Evolutionary conservation across 2,329 filamentous ascomycete genomes (phyloP).

Genomic region (Aspergillus ochraceoroseus): DNA sequence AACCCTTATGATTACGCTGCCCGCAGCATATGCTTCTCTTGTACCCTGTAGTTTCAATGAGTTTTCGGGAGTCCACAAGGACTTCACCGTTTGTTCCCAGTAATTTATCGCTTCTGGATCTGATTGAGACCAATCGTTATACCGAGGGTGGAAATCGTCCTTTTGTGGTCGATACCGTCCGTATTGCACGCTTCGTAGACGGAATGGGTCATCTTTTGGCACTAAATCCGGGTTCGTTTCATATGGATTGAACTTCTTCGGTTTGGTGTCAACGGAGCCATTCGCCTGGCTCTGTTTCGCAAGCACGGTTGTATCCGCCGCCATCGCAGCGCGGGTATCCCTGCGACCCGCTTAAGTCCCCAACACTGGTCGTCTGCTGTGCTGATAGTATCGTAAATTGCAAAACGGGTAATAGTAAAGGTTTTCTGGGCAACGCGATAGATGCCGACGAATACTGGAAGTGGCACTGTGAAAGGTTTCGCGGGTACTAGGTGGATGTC

Average conservation of each 20-base stretch:
- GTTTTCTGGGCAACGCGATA: too few species aligned
- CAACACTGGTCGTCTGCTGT: neutral
- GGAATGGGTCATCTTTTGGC: constrained; percentile 33
- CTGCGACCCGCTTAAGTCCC: constrained; percentile 4
- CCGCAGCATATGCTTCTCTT: constrained; percentile 35
- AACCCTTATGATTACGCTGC: constrained; percentile 37
- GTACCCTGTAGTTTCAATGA: constrained; percentile 29
- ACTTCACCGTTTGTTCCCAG: constrained; percentile 35
- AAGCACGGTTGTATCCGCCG: constrained; percentile 20
- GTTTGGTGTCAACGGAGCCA: constrained; percentile 17
- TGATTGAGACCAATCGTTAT: constrained; percentile 32
- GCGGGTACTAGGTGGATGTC: constrained; percentile 10
- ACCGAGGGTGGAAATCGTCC: constrained; percentile 36
- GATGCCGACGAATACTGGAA: too few species aligned
- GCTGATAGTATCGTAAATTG: neutral
- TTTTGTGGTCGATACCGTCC: constrained; percentile 33
- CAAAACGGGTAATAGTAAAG: too few species aligned
- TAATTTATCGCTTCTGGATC: constrained; percentile 31
- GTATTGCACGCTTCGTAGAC: constrained; percentile 31
- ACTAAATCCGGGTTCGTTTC: constrained; percentile 33
- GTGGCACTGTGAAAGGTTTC: too few species aligned
- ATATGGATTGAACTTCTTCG: constrained; percentile 29
- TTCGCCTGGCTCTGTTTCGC: constrained; percentile 22
- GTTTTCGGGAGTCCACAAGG: constrained; percentile 31
- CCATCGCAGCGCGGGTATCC: constrained; percentile 17